Base-by-base conservation (phyloP, 495 filamentous ascomycete genomes). In the Penicillium manginii region DNA sequence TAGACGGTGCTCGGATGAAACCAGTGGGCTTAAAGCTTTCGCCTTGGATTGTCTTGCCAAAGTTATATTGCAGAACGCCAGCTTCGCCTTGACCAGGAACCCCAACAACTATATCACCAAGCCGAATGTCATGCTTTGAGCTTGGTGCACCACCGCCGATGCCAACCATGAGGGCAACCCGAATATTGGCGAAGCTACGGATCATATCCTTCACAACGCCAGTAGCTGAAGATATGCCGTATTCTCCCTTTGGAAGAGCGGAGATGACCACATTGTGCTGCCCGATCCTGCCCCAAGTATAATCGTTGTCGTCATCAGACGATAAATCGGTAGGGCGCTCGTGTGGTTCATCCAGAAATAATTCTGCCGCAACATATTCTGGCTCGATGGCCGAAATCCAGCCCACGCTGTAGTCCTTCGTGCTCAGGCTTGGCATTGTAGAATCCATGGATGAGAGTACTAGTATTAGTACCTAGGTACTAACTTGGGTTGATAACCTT, bases 211-310 rank as follows among this genome's bases (percentile, higher is more conserved):
- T 61, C 23, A 69, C 70, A 5, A 72, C 68, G 7, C 50, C 65
- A 9, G 71, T 63, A 7, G 66, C 63, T 4, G 60, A 47, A 14
- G 37, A 52, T 23, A 39, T 65, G 3, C 66, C 67, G 22, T 66
- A 66, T 17, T 58, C 58, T 4, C 61, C 67, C 8, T 55, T 55
- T 4, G 69, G 67, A 1, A 73, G 50, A 55, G 55, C 60, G 2
- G 72, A 58, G 26, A 68, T 60, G 12, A 72, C 67, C 4, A 72
- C 54, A 29, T 69, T 70, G 47, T 75, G 73, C 2, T 22, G 17
- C 3, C 68, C 67, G 18, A 81, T 76, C 29, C 57, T 61, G 10
- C 79, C 78, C 0, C 80, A 43, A 0, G 59, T 57, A 46, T 80
- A 81, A n/a, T 61, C 54, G 43, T 78, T 81, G n/a, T 56, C 45